Evolutionary conservation across 2,329 filamentous ascomycete species (phyloP), one percentile per base, ranked within the genome.

Genomic region (Rhinocladiella mackenziei): DNA sequence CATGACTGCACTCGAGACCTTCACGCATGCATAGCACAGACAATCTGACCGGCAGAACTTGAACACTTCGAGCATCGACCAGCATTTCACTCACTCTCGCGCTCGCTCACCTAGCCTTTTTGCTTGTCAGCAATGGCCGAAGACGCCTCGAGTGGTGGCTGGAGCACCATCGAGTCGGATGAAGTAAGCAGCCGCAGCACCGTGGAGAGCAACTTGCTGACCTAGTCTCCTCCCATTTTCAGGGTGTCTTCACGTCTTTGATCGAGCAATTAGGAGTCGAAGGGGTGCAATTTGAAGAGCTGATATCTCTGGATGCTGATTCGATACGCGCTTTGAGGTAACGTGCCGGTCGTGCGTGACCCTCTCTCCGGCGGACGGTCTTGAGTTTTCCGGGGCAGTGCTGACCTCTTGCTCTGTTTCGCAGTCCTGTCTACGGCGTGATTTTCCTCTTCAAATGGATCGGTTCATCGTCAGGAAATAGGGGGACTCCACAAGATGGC

Each of bases 101-200:
- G n/a, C 9, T 13, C n/a, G 18, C 10, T n/a, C 14, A 3, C 28
- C 13, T 31, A 2, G 29, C n/a, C 22, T 30, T 17, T 5, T 18
- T 6, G 18, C 6, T 13, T 11, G 18, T 17, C 34, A 17, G 20
- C 29, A 30, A 83, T 82, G 80, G 86, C 84, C 69, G 85, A 82
- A 17, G 68, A 71, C 42, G 58, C 48, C 8, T 40, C 50, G 11
- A 50, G 59, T 42, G 69, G 64, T 58, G 89, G 91, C 53, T 97
- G 91, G 91, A 95, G 94, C 68, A 97, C 91, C 28, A 96, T 97
- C 63, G 91, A 97, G 69, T 94, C 87, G 53, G 91, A 97, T 73
- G 91, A 91, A 66, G 89, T 94, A 77, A 58, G 78, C 71, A 50
- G 47, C 5, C 8, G 17, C 22, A 35, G n/a, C 14, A 41, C 17